These are phyloP conservation scores for Penicillium sp. DNA, from an alignment of 2,329 filamentous ascomycete genomes.

Conservation along the genomic window DNA sequence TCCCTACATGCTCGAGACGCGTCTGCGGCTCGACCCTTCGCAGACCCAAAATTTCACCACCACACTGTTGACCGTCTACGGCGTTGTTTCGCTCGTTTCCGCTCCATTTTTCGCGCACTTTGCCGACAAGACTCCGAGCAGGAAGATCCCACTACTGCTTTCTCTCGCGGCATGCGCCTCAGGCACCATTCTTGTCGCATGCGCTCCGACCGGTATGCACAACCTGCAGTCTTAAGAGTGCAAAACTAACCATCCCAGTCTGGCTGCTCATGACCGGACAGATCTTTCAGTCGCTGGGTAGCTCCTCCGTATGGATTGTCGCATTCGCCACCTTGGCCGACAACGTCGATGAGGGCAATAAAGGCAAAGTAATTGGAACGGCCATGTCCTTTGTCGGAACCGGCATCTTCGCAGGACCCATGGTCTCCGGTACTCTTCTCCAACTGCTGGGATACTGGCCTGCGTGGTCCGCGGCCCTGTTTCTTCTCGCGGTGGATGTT, in stretches of 20 bases:
- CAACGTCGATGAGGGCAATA: conserved; percentile 30
- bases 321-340: conserved; percentile 37
- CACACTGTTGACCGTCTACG: conserved; percentile 31
- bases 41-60: conserved; percentile 33
- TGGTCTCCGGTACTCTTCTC: conserved; percentile 33
- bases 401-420: conserved; percentile 36
- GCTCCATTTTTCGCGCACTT: conserved; percentile 35
- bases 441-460: conserved; percentile 38
- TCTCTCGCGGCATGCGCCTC: conserved; percentile 30
- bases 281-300: conserved; percentile 35
- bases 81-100: conserved; percentile 28
- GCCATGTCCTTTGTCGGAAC: conserved; percentile 32
- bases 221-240: background rate
- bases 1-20: conserved; percentile 36
- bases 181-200: conserved; percentile 33
- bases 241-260: conserved; percentile 18
- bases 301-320: conserved; percentile 39
- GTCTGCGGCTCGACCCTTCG: conserved; percentile 29
- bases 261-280: conserved; percentile 33
- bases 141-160: conserved; percentile 31
- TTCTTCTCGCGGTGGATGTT: conserved; percentile 35
- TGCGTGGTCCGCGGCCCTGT: conserved; percentile 35
- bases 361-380: conserved; percentile 33
- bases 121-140: conserved; percentile 32
- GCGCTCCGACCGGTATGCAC: conserved; percentile 24